Conservation (phyloP, 1,139 yeast genomes). For the Taphrina sp. region DNA sequence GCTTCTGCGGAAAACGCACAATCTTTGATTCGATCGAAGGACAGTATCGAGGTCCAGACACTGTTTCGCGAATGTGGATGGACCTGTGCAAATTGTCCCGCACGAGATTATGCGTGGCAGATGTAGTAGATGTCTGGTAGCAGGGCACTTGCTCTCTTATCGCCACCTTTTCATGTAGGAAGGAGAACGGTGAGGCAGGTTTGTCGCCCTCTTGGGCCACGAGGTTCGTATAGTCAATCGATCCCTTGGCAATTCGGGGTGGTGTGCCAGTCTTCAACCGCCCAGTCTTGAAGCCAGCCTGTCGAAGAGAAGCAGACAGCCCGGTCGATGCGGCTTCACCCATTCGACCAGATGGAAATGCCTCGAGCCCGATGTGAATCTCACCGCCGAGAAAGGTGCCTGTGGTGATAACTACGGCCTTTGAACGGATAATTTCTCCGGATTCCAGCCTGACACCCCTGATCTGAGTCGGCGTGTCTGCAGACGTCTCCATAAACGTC, state of each 20-base stretch:
- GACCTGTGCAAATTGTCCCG: conserved; percentile 72
- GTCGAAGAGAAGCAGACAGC: conserved; percentile 68
- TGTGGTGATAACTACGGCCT: conserved; percentile 81
- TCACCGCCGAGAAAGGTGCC: conserved; percentile 96
- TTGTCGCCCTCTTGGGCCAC: conserved; percentile 72
- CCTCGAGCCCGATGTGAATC: conserved; percentile 80
- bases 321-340: conserved; percentile 94
- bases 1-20: conserved; percentile 72
- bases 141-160: conserved; percentile 62
- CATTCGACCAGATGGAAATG: conserved; percentile 85
- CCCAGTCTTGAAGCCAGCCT: conserved; percentile 80
- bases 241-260: conserved; percentile 69
- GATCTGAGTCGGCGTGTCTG: conserved; percentile 49
- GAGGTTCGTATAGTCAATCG: conserved; percentile 65
- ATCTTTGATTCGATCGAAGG: conserved; percentile 94
- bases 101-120: conserved; percentile 67
- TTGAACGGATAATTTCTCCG: conserved; percentile 61
- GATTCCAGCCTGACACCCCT: conserved; percentile 70
- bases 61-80: conserved; percentile 88
- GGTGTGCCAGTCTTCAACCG: conserved; percentile 97
- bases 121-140: conserved; percentile 75
- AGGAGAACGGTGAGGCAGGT: conserved; percentile 89
- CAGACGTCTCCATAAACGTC: conserved; percentile 48
- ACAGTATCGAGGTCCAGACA: conserved; percentile 95
- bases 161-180: conserved; percentile 64